phyloP scores from a whole-genome alignment of 805 yeast species.

The Candida ulmi region DNA sequence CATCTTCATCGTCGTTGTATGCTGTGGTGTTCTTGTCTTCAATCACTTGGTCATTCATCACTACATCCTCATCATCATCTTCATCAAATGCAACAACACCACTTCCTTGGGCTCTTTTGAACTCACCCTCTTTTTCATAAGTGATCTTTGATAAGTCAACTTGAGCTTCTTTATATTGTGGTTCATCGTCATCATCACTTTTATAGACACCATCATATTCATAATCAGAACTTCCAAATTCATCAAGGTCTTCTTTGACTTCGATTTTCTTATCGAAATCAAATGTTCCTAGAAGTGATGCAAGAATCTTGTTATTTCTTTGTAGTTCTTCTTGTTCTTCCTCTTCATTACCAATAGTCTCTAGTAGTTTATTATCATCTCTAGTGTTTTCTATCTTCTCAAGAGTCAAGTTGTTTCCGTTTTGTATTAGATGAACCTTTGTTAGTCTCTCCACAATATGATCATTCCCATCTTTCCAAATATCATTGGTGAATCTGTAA shows the following conservation, averaged over 20 bases:
- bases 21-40: neutral
- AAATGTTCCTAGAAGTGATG: constrained; percentile 39
- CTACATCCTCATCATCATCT: constrained; percentile 20
- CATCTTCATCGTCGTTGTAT: constrained; percentile 18
- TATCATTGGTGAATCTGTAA: constrained; percentile 52
- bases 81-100: constrained; percentile 11
- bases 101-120: constrained; percentile 13
- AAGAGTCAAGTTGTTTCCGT: constrained; percentile 9
- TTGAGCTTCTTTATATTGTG: neutral
- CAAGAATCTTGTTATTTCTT: constrained; percentile 41
- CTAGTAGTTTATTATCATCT: constrained; percentile 12
- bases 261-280: constrained; percentile 50
- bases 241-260: constrained; percentile 34
- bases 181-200: constrained; percentile 26
- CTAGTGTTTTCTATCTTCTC: constrained; percentile 10
- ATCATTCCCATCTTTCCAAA: constrained; percentile 76
- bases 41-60: constrained; percentile 6
- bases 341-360: constrained; percentile 28
- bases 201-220: constrained; percentile 37
- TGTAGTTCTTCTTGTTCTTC: constrained; percentile 34
- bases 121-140: constrained; percentile 24
- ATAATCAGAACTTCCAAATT: constrained; percentile 35
- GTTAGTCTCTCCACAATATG: constrained; percentile 64
- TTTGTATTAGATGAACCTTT: constrained; percentile 13
- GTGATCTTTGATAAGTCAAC: constrained; percentile 16